Percentiles rank a stretch among this genome's conserved stretches.
Conservation (phyloP, 257 asterid species). For the Nicotiana otophora region DNA sequence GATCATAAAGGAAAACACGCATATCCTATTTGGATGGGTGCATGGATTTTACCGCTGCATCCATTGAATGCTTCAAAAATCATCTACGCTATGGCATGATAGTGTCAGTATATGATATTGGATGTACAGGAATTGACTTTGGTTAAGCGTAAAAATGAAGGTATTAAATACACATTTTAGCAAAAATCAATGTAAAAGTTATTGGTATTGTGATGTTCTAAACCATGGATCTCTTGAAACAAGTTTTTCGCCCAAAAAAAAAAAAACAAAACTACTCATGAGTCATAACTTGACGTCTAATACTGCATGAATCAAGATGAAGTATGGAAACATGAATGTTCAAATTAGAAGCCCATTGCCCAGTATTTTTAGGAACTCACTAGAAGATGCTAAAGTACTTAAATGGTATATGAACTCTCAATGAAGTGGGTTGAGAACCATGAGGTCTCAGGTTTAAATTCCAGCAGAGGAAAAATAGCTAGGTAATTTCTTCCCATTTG, state of each 20-base stretch:
- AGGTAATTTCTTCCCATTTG: no score
- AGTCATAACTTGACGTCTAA: not conserved
- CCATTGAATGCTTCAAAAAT: not conserved
- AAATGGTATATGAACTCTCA: not conserved
- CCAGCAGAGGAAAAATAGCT: no score
- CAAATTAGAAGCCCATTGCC: not conserved
- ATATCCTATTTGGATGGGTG: not conserved
- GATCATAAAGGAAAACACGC: not conserved
- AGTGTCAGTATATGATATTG: not conserved
- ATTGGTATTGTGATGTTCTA: not conserved
- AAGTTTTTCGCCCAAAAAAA: no score
- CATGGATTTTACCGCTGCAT: not conserved
- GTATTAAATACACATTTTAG: not conserved
- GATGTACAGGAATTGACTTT: not conserved
- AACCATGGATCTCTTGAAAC: not conserved
- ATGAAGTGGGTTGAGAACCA: no score
- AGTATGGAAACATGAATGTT: not conserved
- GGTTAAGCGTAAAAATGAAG: not conserved
- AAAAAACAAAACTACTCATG: not conserved
- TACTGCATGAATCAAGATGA: not conserved
- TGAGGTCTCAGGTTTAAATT: no score
- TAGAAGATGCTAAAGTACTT: not conserved
- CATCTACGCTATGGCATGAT: not conserved
- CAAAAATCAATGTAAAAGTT: not conserved
- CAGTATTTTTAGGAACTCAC: not conserved